Evolutionary conservation across 495 filamentous ascomycete species (phyloP).

Genomic region (Physcia stellaris): DNA sequence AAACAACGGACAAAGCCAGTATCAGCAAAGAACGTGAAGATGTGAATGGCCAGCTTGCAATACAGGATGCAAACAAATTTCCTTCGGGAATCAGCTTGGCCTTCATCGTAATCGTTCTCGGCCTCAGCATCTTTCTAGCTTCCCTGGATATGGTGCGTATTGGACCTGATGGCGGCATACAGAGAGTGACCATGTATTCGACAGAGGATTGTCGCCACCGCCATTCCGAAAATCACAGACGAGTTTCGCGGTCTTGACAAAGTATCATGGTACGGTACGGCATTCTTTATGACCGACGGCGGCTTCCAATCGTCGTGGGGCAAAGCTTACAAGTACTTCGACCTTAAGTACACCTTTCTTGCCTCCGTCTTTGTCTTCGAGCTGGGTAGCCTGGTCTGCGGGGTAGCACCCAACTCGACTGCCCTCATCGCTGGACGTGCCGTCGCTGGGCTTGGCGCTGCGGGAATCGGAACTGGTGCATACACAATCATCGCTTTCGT

Average conservation of each 20-base stretch:
- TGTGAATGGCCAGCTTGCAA: no score
- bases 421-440: slow-evolving; percentile 33
- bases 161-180: no score
- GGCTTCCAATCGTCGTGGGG: slow-evolving; percentile 33
- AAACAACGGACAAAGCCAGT: no score
- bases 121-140: no score
- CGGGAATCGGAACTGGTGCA: slow-evolving; percentile 36
- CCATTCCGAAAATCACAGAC: slow-evolving; percentile 33
- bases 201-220: slow-evolving; percentile 32
- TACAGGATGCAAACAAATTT: no score
- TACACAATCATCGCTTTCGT: slow-evolving; percentile 35
- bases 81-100: no score
- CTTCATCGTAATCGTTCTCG: no score
- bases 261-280: slow-evolving; percentile 33
- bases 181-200: no score
- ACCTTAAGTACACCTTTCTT: slow-evolving; percentile 4
- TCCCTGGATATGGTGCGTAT: no score
- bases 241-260: slow-evolving; percentile 27
- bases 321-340: slow-evolving; percentile 19
- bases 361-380: slow-evolving; percentile 27
- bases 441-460: slow-evolving; percentile 26
- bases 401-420: slow-evolving; percentile 23
- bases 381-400: slow-evolving; percentile 32
- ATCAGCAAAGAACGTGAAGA: no score
- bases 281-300: slow-evolving; percentile 29